Evolutionary conservation across 805 yeast species (phyloP).

Genomic region (Nakazawaea holstii): DNA sequence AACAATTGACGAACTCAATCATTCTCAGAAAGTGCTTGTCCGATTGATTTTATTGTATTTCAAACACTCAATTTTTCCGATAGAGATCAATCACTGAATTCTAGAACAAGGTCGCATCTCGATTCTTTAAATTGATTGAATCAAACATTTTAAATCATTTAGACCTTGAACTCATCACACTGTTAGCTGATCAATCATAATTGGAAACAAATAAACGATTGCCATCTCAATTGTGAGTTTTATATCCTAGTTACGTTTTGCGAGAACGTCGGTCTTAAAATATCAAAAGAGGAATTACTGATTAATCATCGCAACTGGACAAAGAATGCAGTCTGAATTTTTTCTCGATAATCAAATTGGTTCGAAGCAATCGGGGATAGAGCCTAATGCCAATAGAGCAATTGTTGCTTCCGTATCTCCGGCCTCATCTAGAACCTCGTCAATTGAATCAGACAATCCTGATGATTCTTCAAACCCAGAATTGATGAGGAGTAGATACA

Average conservation of each 20-base stretch:
- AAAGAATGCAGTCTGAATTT: slow-evolving; percentile 1
- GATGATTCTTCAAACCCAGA: slow-evolving; percentile 18
- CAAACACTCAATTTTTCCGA: not conserved
- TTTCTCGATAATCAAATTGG: not conserved
- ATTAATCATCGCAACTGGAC: too few relatives aligned
- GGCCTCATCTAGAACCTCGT: slow-evolving; percentile 18
- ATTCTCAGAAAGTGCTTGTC: too few relatives aligned
- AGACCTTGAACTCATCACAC: too few relatives aligned
- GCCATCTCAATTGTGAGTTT: too few relatives aligned
- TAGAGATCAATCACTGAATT: not conserved
- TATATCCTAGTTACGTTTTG: too few relatives aligned
- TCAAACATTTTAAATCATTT: not conserved
- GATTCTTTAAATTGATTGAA: too few relatives aligned
- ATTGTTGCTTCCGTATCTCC: slow-evolving; percentile 17
- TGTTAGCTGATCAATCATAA: not conserved
- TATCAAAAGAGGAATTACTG: not conserved
- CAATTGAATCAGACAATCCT: slow-evolving; percentile 16
- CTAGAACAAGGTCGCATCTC: not conserved
- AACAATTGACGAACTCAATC: too few relatives aligned
- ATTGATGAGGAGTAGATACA: slow-evolving; percentile 14
- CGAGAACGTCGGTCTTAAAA: too few relatives aligned
- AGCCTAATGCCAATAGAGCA: not conserved
- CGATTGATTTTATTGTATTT: too few relatives aligned
- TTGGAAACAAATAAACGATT: not conserved
- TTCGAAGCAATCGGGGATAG: not conserved